A percentile compares a stretch with the other conserved stretches of the same genome.
Conservation (phyloP, 768 basidiomycete genomes). For the Gloeophyllum trabeum region DNA sequence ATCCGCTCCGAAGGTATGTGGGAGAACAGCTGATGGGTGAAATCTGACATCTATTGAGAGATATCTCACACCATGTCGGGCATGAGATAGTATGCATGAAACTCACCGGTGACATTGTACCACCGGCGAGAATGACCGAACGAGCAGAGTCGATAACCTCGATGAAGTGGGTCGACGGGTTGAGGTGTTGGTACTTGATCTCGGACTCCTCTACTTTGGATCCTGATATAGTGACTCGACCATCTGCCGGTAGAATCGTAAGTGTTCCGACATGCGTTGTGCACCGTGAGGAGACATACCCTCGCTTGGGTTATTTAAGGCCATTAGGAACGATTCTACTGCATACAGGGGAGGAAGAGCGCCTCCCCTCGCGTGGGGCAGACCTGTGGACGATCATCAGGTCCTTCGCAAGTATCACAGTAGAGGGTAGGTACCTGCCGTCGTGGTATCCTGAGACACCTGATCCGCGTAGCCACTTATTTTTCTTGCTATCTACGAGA, state of each 20-base stretch:
- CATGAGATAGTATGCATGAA: too few relatives aligned
- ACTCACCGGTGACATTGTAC: conserved; percentile 95
- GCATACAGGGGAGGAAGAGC: conserved; percentile 67
- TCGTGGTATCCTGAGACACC: too few relatives aligned
- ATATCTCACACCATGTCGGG: too few relatives aligned
- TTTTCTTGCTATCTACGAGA: conserved; percentile 52
- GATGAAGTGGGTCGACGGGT: conserved; percentile 78
- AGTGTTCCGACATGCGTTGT: neutral
- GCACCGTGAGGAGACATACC: conserved; percentile 26
- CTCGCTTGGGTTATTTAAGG: conserved; percentile 69
- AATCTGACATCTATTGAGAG: conserved; percentile 66
- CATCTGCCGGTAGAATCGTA: conserved; percentile 37
- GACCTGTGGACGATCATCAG: neutral
- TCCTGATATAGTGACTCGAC: conserved; percentile 44
- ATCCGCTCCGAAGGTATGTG: conserved; percentile 48
- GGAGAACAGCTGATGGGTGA: conserved; percentile 71
- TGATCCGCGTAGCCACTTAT: conserved; percentile 88
- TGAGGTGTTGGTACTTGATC: conserved; percentile 86
- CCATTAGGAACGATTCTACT: conserved; percentile 70
- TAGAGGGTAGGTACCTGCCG: too few relatives aligned
- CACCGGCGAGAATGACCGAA: conserved; percentile 86
- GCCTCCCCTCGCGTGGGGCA: neutral
- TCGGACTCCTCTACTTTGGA: conserved; percentile 37
- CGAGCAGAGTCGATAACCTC: conserved; percentile 77
- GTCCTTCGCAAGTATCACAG: too few relatives aligned